A percentile compares a stretch with the other conserved stretches of the same genome.
phyloP scores from a whole-genome alignment of 345 rosid species.

The Aegle marmelos region DNA sequence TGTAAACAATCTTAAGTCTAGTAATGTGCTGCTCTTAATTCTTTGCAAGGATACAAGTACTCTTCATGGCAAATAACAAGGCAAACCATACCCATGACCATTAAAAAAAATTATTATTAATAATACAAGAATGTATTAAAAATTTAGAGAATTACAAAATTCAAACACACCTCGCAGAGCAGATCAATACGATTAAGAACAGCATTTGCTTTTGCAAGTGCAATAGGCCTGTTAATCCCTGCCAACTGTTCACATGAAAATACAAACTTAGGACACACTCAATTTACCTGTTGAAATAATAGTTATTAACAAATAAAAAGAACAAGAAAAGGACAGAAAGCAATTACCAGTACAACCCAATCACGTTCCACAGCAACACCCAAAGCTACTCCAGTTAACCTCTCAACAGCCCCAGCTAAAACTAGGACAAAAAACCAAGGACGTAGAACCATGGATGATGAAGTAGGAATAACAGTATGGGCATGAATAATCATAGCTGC shows the following conservation, averaged over 20 bases:
- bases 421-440: constrained; percentile 86
- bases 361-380: constrained; percentile 95
- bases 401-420: constrained; percentile 76
- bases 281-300: constrained; percentile 16
- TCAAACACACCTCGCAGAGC: constrained; percentile 71
- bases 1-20: background rate
- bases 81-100: background rate
- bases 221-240: constrained; percentile 80
- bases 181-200: constrained; percentile 82
- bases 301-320: background rate
- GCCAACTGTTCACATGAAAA: constrained; percentile 59
- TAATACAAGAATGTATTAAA: background rate
- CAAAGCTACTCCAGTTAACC: constrained; percentile 75
- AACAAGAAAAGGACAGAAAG: constrained; percentile 9
- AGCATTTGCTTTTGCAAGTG: constrained; percentile 96
- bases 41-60: background rate
- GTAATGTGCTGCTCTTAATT: background rate
- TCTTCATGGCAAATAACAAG: background rate
- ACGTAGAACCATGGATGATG: constrained; percentile 57
- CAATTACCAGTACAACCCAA: constrained; percentile 90
- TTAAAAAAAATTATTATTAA: no score
- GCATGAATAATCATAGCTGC: constrained; percentile 87
- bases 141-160: background rate
- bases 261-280: constrained; percentile 3
- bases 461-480: constrained; percentile 46